Evolutionary conservation across 176 grass and related monocot genomes (phyloP), one percentile per base, ranked within the genome.

Genomic region (Dactylis glomerata): DNA sequence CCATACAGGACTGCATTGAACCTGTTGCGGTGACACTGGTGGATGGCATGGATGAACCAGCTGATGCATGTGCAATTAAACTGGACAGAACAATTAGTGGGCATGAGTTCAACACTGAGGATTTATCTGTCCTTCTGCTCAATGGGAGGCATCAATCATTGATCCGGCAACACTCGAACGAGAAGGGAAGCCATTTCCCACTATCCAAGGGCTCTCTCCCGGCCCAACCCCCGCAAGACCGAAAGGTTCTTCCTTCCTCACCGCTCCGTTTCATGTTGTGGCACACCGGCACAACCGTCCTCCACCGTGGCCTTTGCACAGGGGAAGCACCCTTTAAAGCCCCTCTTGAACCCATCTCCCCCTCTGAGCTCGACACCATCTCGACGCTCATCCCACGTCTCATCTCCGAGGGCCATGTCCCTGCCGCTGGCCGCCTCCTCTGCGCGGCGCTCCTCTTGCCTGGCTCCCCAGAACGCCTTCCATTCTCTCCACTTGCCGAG

Each of bases 1-100:
- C 89, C 57, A 91, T 91, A 84, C 89, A 94, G 81, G 89, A 94
- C 49, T 91, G 92, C 86, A 91, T 91, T 1, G 86, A 91, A 45
- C 83, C 72, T 47, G 86, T 91, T 50, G 89, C 84, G 4, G 49
- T 79, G 89, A 79, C 89, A 79, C 89, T 86, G 58, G 89, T 89
- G 20, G 92, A 94, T 85, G 92, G 86, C 56, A 84, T 89, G 81
- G 86, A 91, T 54, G 92, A 77, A 38, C 84, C 86, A 70, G 89
- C 89, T 89, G 86, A 89, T 87, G 83, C 87, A 30, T 91, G 92
- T 2, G 86, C 91, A 16, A 89, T 94, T 74, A 87, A 91, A 85
- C 79, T 87, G 42, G 89, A 84, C 32, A 89, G 86, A 75, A 94
- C 86, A 41, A 91, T 89, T 87, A 81, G 92, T 94, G 51, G 62